Base-by-base conservation (phyloP, 2,329 filamentous ascomycete species). In the Pestalotiopsis fici region DNA sequence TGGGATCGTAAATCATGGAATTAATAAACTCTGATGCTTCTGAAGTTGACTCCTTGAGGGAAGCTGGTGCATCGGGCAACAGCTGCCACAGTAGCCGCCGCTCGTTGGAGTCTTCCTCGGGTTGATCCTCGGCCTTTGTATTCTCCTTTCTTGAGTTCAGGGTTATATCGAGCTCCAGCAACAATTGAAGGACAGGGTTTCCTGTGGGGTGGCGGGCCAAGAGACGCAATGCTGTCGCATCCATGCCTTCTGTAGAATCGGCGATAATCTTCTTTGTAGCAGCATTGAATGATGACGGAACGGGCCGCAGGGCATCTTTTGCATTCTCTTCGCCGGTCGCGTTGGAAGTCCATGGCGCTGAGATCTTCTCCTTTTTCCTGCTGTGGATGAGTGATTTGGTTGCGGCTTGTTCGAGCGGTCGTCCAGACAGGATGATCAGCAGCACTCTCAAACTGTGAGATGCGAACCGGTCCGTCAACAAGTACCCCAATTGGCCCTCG, bases 361-460 rank as follows among this genome's bases (percentile, higher is more conserved):
- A 87, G 62, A 97, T 86, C 72, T 92, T 91, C 80, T 98, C 95
- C 80, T 98, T 98, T 81, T 91, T 95, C 80, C 93, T 95, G 84
- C 95, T 97, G 77, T 95, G 93, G 59, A 98, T 81, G n/a, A 97
- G 82, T 1, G 90, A 90, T 77, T 90, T 91, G 27, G 87, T 90
- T 0, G 90, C 87, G 0, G 87, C 81, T 67, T 91, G 88, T 67
- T 94, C 90, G 4, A 98, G 82, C 0, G 95, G 91, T 68, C 93
- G 87, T 6, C 96, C 96, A 0, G 95, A 93, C 4, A 99, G 84
- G 1, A 98, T 90, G 3, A 98, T 83, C 1, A 99, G 84, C 9
- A 99, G 85, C 0, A 97, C 93, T 60, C 96, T 90, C 56, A 99
- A 85, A 0, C 93, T 92, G 76, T 99, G 96, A 0, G 96, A 98